Conservation (phyloP, 2,329 filamentous ascomycete genomes). For the Raffaelea arxii region DNA sequence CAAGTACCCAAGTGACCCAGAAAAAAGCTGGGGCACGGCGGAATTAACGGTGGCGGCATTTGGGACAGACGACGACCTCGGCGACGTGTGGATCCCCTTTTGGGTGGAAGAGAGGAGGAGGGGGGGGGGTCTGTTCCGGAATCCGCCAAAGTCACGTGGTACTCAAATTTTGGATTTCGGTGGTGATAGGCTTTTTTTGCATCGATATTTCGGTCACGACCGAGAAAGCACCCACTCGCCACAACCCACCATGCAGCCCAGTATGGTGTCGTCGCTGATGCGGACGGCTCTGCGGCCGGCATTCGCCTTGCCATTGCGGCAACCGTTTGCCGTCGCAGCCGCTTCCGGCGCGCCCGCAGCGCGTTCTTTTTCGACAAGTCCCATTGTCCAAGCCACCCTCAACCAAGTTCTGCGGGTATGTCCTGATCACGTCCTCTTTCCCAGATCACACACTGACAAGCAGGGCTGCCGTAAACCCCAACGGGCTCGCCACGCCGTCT, state of each 20-base stretch:
- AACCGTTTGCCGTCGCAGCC: conserved; percentile 9
- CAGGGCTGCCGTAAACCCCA: conserved; percentile 71
- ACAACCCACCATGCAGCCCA: conserved; percentile 8
- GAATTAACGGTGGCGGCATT: no score
- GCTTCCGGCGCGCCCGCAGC: conserved; percentile 11
- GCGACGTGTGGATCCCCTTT: no score
- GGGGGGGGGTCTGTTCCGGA: no score
- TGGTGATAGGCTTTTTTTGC: no score
- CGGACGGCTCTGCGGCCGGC: conserved; percentile 22
- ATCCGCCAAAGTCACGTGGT: background rate
- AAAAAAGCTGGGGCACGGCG: no score
- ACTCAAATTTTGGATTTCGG: no score
- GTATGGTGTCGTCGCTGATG: conserved; percentile 25
- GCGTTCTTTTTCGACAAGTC: conserved; percentile 29
- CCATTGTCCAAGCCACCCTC: conserved; percentile 50
- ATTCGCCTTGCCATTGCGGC: conserved; percentile 18
- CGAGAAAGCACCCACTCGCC: no score
- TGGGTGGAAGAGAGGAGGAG: no score
- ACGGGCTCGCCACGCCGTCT: conserved; percentile 74
- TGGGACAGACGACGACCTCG: no score
- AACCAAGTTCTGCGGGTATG: conserved; percentile 59
- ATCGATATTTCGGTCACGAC: no score
- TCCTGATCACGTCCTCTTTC: background rate
- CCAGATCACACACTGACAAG: background rate
- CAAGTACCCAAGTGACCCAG: no score